Percentiles rank a stretch among this genome's conserved stretches.
These are phyloP conservation scores for Aciculoconidium aculeatum DNA, from an alignment of 805 yeast species.

Conservation along the genomic window DNA sequence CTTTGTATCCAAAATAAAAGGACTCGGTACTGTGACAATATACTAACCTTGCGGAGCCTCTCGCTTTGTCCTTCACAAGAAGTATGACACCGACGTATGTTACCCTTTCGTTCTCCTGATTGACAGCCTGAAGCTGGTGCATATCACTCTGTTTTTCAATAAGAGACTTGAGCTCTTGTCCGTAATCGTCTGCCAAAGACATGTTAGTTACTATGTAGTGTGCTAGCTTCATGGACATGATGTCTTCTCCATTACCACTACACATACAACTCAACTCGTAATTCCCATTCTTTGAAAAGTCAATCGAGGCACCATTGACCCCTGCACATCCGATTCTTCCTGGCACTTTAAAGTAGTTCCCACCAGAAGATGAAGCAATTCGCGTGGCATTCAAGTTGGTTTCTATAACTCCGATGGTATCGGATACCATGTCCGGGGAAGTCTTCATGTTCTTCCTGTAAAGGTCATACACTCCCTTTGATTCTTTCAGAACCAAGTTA, in stretches of 20 bases:
- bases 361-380: slow-evolving; percentile 47
- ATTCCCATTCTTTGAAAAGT: slow-evolving; percentile 12
- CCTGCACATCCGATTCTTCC: slow-evolving; percentile 55
- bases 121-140: slow-evolving; percentile 10
- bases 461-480: slow-evolving; percentile 8
- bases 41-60: slow-evolving; percentile 12
- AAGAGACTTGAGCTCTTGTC: slow-evolving; percentile 12
- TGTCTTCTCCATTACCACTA: slow-evolving; percentile 56
- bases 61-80: slow-evolving; percentile 12
- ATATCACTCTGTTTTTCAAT: slow-evolving; percentile 9
- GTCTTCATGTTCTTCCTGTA: slow-evolving; percentile 2
- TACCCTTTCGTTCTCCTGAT: slow-evolving; percentile 6
- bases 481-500: slow-evolving; percentile 8
- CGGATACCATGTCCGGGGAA: slow-evolving; percentile 18
- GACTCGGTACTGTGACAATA: slow-evolving; percentile 35
- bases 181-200: slow-evolving; percentile 14
- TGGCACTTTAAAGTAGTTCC: slow-evolving; percentile 42
- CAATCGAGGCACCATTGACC: slow-evolving; percentile 41
- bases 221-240: slow-evolving; percentile 39
- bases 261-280: slow-evolving; percentile 32
- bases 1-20: slow-evolving; percentile 19
- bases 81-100: slow-evolving; percentile 30
- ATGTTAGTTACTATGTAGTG: slow-evolving; percentile 14
- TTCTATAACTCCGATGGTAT: slow-evolving; percentile 42
- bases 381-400: slow-evolving; percentile 8